Evolutionary conservation across 805 yeast genomes (phyloP).

Genomic region (Metschnikowia lochheadii): DNA sequence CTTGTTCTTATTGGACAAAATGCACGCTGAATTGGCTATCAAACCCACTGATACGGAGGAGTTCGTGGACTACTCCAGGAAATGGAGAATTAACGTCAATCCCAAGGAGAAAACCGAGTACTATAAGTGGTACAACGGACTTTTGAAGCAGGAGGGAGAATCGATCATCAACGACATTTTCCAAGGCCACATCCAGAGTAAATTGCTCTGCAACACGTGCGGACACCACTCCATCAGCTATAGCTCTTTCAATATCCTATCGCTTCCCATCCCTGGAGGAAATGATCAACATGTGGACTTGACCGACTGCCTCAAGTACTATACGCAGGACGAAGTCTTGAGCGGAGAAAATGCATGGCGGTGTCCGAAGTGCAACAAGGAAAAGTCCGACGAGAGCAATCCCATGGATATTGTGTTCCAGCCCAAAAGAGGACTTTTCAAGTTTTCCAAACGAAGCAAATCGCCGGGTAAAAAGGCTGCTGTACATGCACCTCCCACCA

Average conservation of each 20-base stretch:
- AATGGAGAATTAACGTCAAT: constrained; percentile 32
- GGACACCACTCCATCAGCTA: constrained; percentile 56
- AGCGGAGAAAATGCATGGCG: constrained; percentile 82
- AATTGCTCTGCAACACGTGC: constrained; percentile 61
- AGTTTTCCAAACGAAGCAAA: constrained; percentile 31
- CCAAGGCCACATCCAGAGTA: constrained; percentile 71
- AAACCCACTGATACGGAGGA: constrained; percentile 17
- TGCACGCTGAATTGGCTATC: constrained; percentile 59
- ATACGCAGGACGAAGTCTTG: constrained; percentile 59
- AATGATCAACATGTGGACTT: constrained; percentile 33
- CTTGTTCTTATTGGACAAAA: constrained; percentile 57
- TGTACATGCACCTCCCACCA: constrained; percentile 3
- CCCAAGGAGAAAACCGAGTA: constrained; percentile 46
- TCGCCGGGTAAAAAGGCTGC: constrained; percentile 27
- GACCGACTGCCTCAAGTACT: constrained; percentile 61
- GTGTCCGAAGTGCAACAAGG: constrained; percentile 64
- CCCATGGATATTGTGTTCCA: constrained; percentile 30
- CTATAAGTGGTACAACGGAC: constrained; percentile 54
- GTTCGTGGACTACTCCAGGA: constrained; percentile 21
- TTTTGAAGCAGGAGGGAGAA: constrained; percentile 52
- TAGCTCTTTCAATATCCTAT: constrained; percentile 57
- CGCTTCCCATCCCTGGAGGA: constrained; percentile 53
- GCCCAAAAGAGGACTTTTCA: constrained; percentile 34
- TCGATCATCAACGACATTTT: constrained; percentile 65
- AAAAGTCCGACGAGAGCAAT: constrained; percentile 7